These are phyloP conservation scores for Kuraishia cidri DNA, from an alignment of 805 yeast genomes.

Conservation along the genomic window DNA sequence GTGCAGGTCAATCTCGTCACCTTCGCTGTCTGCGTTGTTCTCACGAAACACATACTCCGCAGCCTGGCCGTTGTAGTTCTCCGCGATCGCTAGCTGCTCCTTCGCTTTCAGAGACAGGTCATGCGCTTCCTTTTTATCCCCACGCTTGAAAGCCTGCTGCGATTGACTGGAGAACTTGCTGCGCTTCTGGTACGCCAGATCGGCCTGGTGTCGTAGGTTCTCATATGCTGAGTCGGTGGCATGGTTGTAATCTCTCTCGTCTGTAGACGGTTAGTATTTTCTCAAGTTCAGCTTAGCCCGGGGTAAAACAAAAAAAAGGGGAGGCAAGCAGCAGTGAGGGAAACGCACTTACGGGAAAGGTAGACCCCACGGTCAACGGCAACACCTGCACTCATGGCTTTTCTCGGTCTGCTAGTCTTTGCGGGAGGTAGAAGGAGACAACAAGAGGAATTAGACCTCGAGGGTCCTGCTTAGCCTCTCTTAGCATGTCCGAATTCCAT, in stretches of 20 bases:
- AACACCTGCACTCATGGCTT: constrained; percentile 13
- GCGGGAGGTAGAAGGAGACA: too few relatives aligned
- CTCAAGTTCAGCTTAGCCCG: too few relatives aligned
- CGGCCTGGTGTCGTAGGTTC: constrained; percentile 58
- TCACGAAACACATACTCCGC: constrained; percentile 85
- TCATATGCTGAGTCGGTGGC: constrained; percentile 60
- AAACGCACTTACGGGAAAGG: constrained; percentile 12
- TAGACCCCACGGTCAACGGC: constrained; percentile 16
- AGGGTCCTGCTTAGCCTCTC: too few relatives aligned
- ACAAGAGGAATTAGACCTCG: too few relatives aligned
- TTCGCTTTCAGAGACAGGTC: constrained; percentile 65
- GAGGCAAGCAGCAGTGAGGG: neutral
- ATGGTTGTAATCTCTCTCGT: constrained; percentile 56
- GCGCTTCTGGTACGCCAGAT: constrained; percentile 49
- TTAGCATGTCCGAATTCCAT: too few relatives aligned
- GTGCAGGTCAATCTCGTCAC: constrained; percentile 86
- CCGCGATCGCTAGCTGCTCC: constrained; percentile 50
- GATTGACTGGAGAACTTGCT: constrained; percentile 54
- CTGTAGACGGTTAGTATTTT: too few relatives aligned
- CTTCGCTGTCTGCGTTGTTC: constrained; percentile 79
- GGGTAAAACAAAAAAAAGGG: too few relatives aligned
- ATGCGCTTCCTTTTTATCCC: constrained; percentile 68
- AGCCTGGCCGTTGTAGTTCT: constrained; percentile 65
- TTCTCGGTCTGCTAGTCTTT: too few relatives aligned
- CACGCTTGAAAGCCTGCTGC: constrained; percentile 66